phyloP scores from a whole-genome alignment of 495 filamentous ascomycete genomes.

The Tuber melanosporum region DNA sequence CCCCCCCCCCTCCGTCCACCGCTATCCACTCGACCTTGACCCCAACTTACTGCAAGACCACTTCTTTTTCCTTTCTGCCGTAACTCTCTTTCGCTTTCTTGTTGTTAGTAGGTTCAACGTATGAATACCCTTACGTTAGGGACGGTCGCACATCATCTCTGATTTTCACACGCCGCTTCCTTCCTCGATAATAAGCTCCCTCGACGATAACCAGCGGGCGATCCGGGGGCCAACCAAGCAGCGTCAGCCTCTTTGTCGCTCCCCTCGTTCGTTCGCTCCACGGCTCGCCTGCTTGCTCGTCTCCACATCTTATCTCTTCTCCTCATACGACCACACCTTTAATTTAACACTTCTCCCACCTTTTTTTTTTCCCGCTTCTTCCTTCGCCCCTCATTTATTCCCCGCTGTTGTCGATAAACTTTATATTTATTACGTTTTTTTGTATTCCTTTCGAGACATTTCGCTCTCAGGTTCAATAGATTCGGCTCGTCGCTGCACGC shows the following conservation, averaged over 20 bases:
- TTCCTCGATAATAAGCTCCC: background rate
- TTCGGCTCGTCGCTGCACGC: constrained; percentile 2
- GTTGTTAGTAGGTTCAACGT: background rate
- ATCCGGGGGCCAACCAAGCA: background rate
- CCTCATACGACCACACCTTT: constrained; percentile 4
- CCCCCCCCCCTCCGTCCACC: background rate
- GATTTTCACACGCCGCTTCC: background rate
- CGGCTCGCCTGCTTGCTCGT: constrained; percentile 1
- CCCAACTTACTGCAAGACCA: background rate
- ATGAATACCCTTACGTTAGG: background rate
- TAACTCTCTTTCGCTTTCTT: background rate
- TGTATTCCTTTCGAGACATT: background rate
- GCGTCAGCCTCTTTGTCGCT: background rate
- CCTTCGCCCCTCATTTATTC: constrained; percentile 1
- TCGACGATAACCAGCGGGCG: constrained; percentile 3
- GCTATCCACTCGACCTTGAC: background rate
- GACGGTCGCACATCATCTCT: background rate
- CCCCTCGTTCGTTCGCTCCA: background rate
- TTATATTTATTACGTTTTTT: background rate
- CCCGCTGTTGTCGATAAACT: background rate
- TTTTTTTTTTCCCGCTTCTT: background rate
- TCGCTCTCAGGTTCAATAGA: background rate
- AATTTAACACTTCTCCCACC: constrained; percentile 1
- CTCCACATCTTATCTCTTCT: background rate
- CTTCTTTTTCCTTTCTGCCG: constrained; percentile 1